These are phyloP conservation scores for Piedraia hortae DNA, from an alignment of 2,329 filamentous ascomycete species.

Conservation along the genomic window DNA sequence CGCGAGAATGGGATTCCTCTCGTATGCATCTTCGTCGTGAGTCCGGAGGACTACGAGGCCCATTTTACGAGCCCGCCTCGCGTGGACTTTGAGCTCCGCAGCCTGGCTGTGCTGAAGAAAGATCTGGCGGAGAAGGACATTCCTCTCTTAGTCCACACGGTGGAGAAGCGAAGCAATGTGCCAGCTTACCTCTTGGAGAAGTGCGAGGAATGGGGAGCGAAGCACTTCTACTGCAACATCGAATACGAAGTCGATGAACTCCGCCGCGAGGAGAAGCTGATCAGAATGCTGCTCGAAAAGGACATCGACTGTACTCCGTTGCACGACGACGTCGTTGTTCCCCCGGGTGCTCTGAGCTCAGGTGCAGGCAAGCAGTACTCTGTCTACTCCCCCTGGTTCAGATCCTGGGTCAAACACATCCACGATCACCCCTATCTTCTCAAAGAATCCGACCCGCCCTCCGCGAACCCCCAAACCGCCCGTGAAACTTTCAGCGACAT, in stretches of 20 bases:
- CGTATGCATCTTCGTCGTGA: slow-evolving; percentile 51
- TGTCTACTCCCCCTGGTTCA: slow-evolving; percentile 64
- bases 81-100: slow-evolving; percentile 59
- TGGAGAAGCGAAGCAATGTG: slow-evolving; percentile 35
- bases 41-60: slow-evolving; percentile 60
- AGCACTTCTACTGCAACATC: slow-evolving; percentile 54
- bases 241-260: slow-evolving; percentile 87
- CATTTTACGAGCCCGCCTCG: slow-evolving; percentile 45
- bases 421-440: slow-evolving; percentile 42
- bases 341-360: slow-evolving; percentile 38
- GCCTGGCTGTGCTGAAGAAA: slow-evolving; percentile 32
- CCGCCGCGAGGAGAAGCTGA: slow-evolving; percentile 42
- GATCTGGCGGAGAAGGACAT: slow-evolving; percentile 47
- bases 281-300: slow-evolving; percentile 30
- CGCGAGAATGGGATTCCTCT: slow-evolving; percentile 41
- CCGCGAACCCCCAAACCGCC: slow-evolving; percentile 24
- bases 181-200: slow-evolving; percentile 34
- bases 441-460: slow-evolving; percentile 29
- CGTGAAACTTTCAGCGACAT: slow-evolving; percentile 21
- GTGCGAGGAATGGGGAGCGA: slow-evolving; percentile 42
- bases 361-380: slow-evolving; percentile 53
- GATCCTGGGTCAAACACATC: slow-evolving; percentile 45
- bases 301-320: slow-evolving; percentile 42
- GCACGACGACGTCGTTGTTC: slow-evolving; percentile 62
- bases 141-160: slow-evolving; percentile 47